These are phyloP conservation scores for Senna tora DNA, from an alignment of 306 rosid species.

Conservation along the genomic window DNA sequence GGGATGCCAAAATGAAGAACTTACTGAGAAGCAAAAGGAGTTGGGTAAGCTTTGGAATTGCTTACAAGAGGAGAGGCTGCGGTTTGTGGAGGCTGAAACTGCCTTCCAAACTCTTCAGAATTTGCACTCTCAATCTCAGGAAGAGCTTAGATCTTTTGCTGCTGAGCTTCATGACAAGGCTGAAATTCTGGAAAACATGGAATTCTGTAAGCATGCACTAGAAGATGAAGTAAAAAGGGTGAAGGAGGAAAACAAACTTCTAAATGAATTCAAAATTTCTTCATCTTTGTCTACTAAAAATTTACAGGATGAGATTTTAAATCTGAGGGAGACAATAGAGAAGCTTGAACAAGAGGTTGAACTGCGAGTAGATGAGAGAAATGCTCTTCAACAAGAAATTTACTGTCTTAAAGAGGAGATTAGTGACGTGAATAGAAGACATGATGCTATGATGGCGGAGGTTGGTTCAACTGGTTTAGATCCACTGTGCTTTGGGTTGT, in stretches of 20 bases:
- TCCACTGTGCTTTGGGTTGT: conserved; percentile 59
- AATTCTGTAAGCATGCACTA: conserved; percentile 60
- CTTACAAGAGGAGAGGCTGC: conserved; percentile 79
- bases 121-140: conserved; percentile 86
- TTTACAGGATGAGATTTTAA: conserved; percentile 78
- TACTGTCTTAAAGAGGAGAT: conserved; percentile 88
- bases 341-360: conserved; percentile 83
- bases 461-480: conserved; percentile 72
- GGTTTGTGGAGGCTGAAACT: conserved; percentile 88
- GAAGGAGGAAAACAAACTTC: conserved; percentile 68
- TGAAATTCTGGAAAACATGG: conserved; percentile 59
- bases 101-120: conserved; percentile 95
- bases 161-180: conserved; percentile 64
- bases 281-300: conserved; percentile 67
- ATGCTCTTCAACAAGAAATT: conserved; percentile 94
- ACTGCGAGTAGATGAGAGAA: conserved; percentile 77
- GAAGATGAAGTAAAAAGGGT: conserved; percentile 65
- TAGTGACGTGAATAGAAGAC: conserved; percentile 59
- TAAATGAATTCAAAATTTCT: conserved; percentile 70
- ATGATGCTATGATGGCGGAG: conserved; percentile 65
- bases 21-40: conserved; percentile 86
- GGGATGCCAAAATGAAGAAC: conserved; percentile 81
- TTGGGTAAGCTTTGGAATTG: conserved; percentile 79
- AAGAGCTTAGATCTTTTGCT: conserved; percentile 77
- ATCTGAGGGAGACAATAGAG: conserved; percentile 67